phyloP scores from a whole-genome alignment of 495 filamentous ascomycete species.

The Evernia prunastri region DNA sequence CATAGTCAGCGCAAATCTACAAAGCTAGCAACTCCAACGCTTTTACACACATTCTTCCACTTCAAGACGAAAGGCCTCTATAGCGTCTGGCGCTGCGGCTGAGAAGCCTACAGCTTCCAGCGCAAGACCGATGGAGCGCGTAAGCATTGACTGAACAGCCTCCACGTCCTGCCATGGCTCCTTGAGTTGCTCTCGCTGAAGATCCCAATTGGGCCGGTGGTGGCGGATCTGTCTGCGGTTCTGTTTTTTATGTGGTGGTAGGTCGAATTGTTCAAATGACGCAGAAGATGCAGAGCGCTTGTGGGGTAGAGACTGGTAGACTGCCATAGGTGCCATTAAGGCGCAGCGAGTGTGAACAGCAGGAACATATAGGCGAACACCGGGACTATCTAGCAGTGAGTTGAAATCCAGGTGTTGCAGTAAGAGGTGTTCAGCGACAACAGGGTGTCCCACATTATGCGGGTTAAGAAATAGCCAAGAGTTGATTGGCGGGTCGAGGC shows the following conservation, averaged over 20 bases:
- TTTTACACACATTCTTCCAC: constrained; percentile 55
- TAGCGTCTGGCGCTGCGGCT: constrained; percentile 47
- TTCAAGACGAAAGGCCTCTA: constrained; percentile 51
- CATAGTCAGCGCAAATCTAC: constrained; percentile 7
- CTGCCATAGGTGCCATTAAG: constrained; percentile 27
- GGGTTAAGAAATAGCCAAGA: background rate
- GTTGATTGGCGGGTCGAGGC: background rate
- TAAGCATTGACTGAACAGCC: constrained; percentile 47
- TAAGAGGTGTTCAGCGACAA: background rate
- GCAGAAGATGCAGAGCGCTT: constrained; percentile 41
- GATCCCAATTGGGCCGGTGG: constrained; percentile 35
- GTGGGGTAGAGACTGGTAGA: constrained; percentile 28
- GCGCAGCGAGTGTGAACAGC: background rate
- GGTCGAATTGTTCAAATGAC: constrained; percentile 24
- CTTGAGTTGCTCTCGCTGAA: constrained; percentile 29
- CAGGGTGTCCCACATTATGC: background rate
- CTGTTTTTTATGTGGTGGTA: constrained; percentile 35
- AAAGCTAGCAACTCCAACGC: constrained; percentile 6
- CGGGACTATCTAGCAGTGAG: constrained; percentile 5
- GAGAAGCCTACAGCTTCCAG: constrained; percentile 53
- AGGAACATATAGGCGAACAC: constrained; percentile 1
- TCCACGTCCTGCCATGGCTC: constrained; percentile 41
- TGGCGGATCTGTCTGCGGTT: constrained; percentile 45
- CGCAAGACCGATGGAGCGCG: constrained; percentile 49
- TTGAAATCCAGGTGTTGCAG: background rate